Conservation (phyloP, 192 early-diverging fungal species). For the Coemansia sp. region DNA sequence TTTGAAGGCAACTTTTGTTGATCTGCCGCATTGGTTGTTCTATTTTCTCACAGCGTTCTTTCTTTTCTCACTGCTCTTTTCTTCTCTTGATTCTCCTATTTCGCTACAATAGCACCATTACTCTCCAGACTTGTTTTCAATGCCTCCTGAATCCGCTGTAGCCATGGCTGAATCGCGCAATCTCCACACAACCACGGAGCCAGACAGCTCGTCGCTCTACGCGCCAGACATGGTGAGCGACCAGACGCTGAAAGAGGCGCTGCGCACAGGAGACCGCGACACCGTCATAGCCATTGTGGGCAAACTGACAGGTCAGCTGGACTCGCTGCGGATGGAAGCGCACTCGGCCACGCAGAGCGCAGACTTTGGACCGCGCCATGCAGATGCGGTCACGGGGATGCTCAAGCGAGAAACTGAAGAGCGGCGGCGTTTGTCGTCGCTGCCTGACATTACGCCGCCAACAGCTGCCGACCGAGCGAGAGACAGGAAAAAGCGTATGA, state of each 20-base stretch:
- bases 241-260: conserved; percentile 45
- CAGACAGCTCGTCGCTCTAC: neutral
- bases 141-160: neutral
- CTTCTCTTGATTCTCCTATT: neutral
- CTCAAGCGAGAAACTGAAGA: conserved; percentile 15
- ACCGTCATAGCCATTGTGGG: conserved; percentile 47
- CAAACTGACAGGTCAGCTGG: conserved; percentile 47
- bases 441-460: conserved; percentile 15
- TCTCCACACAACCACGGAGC: neutral
- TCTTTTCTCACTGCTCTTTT: neutral
- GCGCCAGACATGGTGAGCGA: neutral
- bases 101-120: neutral
- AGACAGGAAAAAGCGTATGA: conserved; percentile 37
- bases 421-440: conserved; percentile 30
- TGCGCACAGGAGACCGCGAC: conserved; percentile 51
- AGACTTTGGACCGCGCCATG: conserved; percentile 9
- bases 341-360: conserved; percentile 23
- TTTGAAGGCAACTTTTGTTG: neutral
- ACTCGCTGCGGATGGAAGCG: conserved; percentile 43
- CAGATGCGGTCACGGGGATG: neutral
- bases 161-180: neutral
- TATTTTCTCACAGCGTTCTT: neutral
- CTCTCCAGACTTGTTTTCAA: neutral
- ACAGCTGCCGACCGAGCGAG: neutral
- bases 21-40: neutral